Evolutionary conservation across 345 rosid species (phyloP), one percentile per base, ranked within the genome.

Genomic region (Populus deltoides): DNA sequence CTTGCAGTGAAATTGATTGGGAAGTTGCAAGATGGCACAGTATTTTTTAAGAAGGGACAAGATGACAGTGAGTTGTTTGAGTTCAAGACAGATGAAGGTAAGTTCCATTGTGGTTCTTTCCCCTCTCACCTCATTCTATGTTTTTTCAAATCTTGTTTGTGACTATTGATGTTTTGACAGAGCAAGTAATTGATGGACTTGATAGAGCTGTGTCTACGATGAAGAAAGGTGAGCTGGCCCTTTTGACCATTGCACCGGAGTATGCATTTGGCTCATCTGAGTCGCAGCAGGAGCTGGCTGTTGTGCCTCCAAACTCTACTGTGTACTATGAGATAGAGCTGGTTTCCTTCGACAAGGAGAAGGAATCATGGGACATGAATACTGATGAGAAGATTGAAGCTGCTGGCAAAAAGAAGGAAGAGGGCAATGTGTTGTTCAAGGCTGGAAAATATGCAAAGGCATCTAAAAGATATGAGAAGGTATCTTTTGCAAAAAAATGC

Each of bases 331-430:
- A 94, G 82, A 90, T 92, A 79, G 97, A 94, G 80, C 68, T 94
- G 81, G 90, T 86, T 62, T 83, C 98, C 16, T 91, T 94, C 69
- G 89, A 77, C 29, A 97, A 94, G 94, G 99, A 97, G 15, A 97
- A 86, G 82, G 98, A 97, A 74, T 92, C 99, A 0, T 97, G 99
- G 99, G 96, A 97, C 82, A 86, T 97, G 98, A 94, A 82, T 85
- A 97, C 97, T 2, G 78, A 77, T 18, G 98, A 92, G 85, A 94
- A 97, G 84, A 88, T 97, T 72, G 99, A 90, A 85, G 92, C 93
- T 61, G 97, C 98, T 11, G 85, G 90, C 41, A 91, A 85, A 84
- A 97, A 94, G 91, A 94, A 97, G 84, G 99, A 97, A 87, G 97
- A 92, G 83, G 98, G 99, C 27, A 94, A 97, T 82, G 75, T 78